These are phyloP conservation scores for Hypoxylon sp. DNA, from an alignment of 2,329 filamentous ascomycete genomes.

Conservation along the genomic window DNA sequence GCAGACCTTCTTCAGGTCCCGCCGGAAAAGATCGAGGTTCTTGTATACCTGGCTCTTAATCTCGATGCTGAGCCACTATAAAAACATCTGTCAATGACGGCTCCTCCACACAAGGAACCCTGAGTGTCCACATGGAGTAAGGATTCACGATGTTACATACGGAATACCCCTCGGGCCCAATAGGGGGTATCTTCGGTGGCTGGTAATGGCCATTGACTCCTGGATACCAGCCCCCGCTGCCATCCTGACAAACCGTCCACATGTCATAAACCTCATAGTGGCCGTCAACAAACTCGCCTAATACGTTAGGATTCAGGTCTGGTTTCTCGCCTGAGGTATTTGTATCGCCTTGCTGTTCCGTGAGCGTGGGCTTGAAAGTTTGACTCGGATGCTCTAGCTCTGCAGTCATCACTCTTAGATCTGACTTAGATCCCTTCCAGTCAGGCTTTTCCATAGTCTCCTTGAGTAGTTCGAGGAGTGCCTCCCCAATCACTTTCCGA, in stretches of 20 bases:
- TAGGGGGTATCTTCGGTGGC: neutral
- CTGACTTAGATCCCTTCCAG: neutral
- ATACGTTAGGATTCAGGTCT: neutral
- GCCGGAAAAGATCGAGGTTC: neutral
- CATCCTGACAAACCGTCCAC: constrained; percentile 13
- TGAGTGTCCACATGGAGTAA: neutral
- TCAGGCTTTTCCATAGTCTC: neutral
- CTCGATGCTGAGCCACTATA: constrained; percentile 13
- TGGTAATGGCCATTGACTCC: neutral
- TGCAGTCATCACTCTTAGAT: neutral
- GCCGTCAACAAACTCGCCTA: constrained; percentile 10
- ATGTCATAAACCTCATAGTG: constrained; percentile 4
- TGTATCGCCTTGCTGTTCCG: neutral
- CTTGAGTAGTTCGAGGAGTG: neutral
- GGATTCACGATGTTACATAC: neutral
- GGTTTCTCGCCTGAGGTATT: neutral
- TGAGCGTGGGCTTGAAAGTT: neutral
- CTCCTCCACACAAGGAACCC: neutral
- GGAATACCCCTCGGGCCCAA: neutral
- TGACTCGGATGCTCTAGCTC: neutral
- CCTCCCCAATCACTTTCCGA: neutral
- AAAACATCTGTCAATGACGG: neutral
- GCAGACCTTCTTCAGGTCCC: constrained; percentile 13
- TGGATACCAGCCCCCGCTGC: constrained; percentile 9
- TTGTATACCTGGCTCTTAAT: constrained; percentile 15